phyloP scores from a whole-genome alignment of 192 early-diverging fungal genomes.

The Entophlyctis helioformis region DNA sequence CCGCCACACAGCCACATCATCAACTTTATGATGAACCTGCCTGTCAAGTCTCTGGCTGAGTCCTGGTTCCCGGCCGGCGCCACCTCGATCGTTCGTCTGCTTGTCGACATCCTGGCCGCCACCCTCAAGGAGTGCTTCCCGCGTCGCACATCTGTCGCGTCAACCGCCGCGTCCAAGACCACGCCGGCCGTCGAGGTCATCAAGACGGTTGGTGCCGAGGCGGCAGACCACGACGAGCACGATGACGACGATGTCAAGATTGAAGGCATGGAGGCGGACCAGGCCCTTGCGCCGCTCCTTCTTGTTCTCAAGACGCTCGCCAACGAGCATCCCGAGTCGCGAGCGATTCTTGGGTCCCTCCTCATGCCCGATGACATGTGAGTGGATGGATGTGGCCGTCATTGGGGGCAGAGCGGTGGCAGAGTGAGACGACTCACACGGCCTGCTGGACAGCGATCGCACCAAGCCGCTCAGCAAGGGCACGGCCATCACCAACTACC shows the following conservation, averaged over 20 bases:
- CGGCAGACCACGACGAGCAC: slow-evolving; percentile 24
- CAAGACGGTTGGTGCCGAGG: slow-evolving; percentile 15
- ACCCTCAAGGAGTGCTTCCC: too few species aligned
- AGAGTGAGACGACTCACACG: background rate
- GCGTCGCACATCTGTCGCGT: background rate
- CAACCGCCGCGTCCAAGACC: slow-evolving; percentile 7
- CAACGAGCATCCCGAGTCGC: slow-evolving; percentile 26
- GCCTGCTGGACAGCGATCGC: slow-evolving; percentile 42
- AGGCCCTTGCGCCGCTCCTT: slow-evolving; percentile 53
- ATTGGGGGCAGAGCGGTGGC: background rate
- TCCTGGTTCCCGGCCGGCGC: slow-evolving; percentile 20
- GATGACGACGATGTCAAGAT: slow-evolving; percentile 24
- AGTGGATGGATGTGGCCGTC: slow-evolving; percentile 8
- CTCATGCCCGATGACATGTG: slow-evolving; percentile 63
- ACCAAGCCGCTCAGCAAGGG: slow-evolving; percentile 56
- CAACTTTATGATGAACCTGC: slow-evolving; percentile 57
- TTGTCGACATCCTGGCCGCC: too few species aligned
- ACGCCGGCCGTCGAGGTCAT: slow-evolving; percentile 14
- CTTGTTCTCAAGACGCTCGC: slow-evolving; percentile 53
- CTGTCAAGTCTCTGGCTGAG: slow-evolving; percentile 23
- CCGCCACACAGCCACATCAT: slow-evolving; percentile 68
- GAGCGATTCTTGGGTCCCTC: slow-evolving; percentile 16
- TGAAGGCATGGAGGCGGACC: slow-evolving; percentile 37
- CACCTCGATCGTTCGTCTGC: too few species aligned
- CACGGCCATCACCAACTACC: slow-evolving; percentile 36